phyloP scores from a whole-genome alignment of 257 asterid genomes.

The Jaltomata sinuosa region DNA sequence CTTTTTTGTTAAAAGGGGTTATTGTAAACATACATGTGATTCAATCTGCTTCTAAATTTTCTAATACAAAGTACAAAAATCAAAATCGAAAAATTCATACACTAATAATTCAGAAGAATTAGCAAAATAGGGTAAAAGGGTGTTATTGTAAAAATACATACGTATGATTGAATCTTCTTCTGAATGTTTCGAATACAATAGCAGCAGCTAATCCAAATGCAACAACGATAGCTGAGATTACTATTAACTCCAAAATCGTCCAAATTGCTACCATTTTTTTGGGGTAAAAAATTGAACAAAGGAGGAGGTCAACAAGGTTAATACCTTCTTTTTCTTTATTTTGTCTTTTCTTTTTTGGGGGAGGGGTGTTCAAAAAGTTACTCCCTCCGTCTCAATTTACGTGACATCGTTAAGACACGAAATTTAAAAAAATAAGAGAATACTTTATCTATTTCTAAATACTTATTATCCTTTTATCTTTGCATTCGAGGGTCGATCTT shows the following conservation, averaged over 20 bases:
- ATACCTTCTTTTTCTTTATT: too few relatives aligned
- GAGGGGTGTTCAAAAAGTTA: too few relatives aligned
- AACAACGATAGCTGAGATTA: conserved; percentile 31
- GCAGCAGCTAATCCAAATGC: conserved; percentile 44
- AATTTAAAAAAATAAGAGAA: too few relatives aligned
- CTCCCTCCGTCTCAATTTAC: too few relatives aligned
- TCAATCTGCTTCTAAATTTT: conserved; percentile 16
- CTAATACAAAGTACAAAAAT: conserved; percentile 11
- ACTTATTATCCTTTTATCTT: too few relatives aligned
- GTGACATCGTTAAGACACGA: too few relatives aligned
- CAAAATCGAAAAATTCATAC: neutral
- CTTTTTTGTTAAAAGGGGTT: neutral
- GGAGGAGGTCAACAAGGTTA: neutral
- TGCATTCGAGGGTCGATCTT: too few relatives aligned
- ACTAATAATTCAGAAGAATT: too few relatives aligned
- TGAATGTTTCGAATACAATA: conserved; percentile 42
- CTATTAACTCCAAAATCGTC: conserved; percentile 38
- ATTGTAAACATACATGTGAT: conserved; percentile 34
- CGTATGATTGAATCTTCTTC: conserved; percentile 57
- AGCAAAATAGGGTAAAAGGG: too few relatives aligned
- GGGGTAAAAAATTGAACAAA: neutral
- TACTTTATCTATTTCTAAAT: too few relatives aligned
- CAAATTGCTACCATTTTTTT: conserved; percentile 34
- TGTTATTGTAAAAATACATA: conserved; percentile 10
- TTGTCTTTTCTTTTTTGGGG: too few relatives aligned